Evolutionary conservation across 495 filamentous ascomycete genomes (phyloP), one percentile per base, ranked within the genome.

Genomic region (Neurospora sp.): DNA sequence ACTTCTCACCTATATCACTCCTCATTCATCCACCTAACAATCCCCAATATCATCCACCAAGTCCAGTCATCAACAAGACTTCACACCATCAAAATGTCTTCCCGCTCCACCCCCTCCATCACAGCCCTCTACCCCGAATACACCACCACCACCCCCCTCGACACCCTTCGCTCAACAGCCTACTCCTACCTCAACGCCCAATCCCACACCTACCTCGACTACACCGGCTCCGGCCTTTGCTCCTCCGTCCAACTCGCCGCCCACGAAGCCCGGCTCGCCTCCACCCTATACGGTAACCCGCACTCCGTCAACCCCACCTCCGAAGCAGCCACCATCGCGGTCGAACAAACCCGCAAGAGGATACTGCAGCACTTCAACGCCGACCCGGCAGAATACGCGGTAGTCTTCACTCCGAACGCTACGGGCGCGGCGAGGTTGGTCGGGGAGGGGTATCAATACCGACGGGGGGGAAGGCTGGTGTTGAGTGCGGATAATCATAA

Each of bases 321-420:
- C 14, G 79, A 80, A 48, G 76, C 83, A 0, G 79, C 87, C 8
- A 87, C 86, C 7, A 73, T 78, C 14, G 77, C 81, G 12, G 78
- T 90, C 6, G 82, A 89, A 8, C 70, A 77, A 3, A 82, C 87
- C 9, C 78, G 88, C 12, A 73, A 78, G 3, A 82, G 82, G 20
- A 79, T 86, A 17, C 83, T 91, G 0, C 65, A 75, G 2, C 86
- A 90, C 79, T 86, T 91, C 73, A 84, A 85, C 65, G 88, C 89
- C 3, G 81, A 83, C 39, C 84, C 87, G 0, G 81, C 83, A 22
- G 81, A 90, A 31, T 91, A 89, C 76, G 86, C 87, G 68, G 80
- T 91, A 9, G 81, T 91, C n/a, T 91, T 91, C 77, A 87, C 87
- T 0, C 76, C 84, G 8, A 91, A 91, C 75, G 87, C 89, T 12